Evolutionary conservation across 2,329 filamentous ascomycete genomes (phyloP).

Genomic region (Cordyceps javanica): DNA sequence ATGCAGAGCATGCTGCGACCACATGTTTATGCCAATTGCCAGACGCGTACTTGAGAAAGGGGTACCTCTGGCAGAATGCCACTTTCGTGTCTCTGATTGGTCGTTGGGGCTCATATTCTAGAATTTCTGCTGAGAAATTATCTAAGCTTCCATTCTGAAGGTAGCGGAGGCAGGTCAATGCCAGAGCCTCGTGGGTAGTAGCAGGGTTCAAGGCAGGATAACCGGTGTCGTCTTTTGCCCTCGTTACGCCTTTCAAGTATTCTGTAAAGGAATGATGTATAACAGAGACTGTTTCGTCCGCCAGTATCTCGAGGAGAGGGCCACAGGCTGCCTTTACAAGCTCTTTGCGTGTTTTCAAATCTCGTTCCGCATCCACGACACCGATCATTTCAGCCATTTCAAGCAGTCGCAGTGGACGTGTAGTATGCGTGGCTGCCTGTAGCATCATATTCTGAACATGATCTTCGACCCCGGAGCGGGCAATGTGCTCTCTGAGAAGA

Average conservation of each 20-base stretch:
- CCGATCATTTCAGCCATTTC: constrained; percentile 29
- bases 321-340: constrained; percentile 36
- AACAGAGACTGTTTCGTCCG: constrained; percentile 38
- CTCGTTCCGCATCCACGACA: constrained; percentile 10
- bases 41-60: constrained; percentile 25
- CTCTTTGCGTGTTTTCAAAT: constrained; percentile 27
- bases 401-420: constrained; percentile 33
- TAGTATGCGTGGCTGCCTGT: constrained; percentile 35
- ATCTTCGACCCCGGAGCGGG: constrained; percentile 23
- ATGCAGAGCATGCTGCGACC: background rate
- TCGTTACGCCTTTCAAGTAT: constrained; percentile 28
- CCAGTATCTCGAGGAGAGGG: constrained; percentile 37
- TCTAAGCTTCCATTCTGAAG: background rate
- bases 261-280: constrained; percentile 45
- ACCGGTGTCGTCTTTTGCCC: background rate
- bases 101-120: background rate
- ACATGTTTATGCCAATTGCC: constrained; percentile 26
- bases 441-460: constrained; percentile 33
- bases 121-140: background rate
- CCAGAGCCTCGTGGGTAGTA: background rate
- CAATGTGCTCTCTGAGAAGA: background rate
- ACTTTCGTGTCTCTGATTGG: background rate
- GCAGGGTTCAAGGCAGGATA: constrained; percentile 15
- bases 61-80: constrained; percentile 15
- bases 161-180: background rate